Evolutionary conservation across 2,329 filamentous ascomycete species (phyloP).

Genomic region (Alternaria sp.): DNA sequence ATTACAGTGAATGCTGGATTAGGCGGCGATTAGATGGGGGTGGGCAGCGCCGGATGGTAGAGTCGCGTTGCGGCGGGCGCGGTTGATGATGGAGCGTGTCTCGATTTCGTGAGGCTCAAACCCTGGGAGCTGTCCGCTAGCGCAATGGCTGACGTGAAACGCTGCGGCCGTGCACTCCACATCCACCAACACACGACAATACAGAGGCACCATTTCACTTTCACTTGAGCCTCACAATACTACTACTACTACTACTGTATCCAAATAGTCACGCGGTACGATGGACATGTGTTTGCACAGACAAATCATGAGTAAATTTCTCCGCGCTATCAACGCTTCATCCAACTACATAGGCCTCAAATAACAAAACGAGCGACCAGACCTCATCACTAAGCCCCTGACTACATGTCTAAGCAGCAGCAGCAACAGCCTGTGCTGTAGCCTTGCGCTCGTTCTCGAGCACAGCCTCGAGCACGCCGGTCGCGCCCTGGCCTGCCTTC

Average conservation of each 20-base stretch:
- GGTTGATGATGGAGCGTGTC: constrained; percentile 21
- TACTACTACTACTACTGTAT: neutral
- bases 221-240: neutral
- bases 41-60: constrained; percentile 3
- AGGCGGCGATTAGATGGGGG: neutral
- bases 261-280: neutral
- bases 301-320: constrained; percentile 10
- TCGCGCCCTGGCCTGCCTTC: constrained; percentile 54
- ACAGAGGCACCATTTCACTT: neutral
- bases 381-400: constrained; percentile 13
- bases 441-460: constrained; percentile 57
- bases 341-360: constrained; percentile 33
- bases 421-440: constrained; percentile 54
- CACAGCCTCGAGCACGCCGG: constrained; percentile 58
- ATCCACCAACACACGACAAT: neutral
- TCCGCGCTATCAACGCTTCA: constrained; percentile 2
- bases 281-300: neutral
- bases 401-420: constrained; percentile 44
- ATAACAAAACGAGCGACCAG: constrained; percentile 41
- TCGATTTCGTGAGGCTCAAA: constrained; percentile 18
- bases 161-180: constrained; percentile 11
- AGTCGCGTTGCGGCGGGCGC: constrained; percentile 20
- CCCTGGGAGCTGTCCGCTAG: constrained; percentile 4
- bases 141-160: constrained; percentile 10
- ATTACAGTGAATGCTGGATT: neutral